Conservation (phyloP, 306 rosid genomes). For the Acacia acuminata region DNA sequence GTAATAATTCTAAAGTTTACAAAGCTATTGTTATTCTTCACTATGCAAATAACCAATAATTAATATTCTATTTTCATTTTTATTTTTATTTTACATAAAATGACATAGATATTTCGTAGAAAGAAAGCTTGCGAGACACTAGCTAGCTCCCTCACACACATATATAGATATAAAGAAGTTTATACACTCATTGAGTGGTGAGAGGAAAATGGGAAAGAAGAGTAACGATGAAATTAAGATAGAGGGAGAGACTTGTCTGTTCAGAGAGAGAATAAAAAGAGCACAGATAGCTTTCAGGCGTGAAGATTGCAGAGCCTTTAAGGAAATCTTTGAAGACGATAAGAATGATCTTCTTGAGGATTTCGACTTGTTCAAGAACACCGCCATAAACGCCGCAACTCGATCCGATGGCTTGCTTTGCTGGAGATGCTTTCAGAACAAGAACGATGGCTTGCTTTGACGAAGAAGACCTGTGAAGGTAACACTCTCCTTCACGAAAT, state of each 20-base stretch:
- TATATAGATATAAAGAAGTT: no score
- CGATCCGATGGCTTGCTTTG: background rate
- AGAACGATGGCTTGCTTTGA: background rate
- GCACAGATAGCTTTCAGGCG: background rate
- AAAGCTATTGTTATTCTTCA: no score
- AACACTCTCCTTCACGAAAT: background rate
- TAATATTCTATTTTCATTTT: no score
- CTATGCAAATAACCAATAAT: no score
- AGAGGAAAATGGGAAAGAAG: background rate
- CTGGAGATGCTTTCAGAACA: background rate
- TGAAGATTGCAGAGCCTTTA: background rate
- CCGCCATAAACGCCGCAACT: background rate
- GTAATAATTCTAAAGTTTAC: no score
- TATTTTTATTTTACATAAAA: no score
- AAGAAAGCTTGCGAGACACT: background rate
- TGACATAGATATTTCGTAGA: background rate
- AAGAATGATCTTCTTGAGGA: background rate
- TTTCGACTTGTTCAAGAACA: background rate
- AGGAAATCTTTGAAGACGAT: background rate
- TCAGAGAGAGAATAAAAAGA: background rate
- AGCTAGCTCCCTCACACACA: background rate
- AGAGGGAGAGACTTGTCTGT: background rate
- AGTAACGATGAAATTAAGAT: background rate
- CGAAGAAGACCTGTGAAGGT: background rate
- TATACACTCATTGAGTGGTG: background rate